phyloP scores from a whole-genome alignment of 2,329 filamentous ascomycete genomes.

The Microcyclospora tardicrescens region DNA sequence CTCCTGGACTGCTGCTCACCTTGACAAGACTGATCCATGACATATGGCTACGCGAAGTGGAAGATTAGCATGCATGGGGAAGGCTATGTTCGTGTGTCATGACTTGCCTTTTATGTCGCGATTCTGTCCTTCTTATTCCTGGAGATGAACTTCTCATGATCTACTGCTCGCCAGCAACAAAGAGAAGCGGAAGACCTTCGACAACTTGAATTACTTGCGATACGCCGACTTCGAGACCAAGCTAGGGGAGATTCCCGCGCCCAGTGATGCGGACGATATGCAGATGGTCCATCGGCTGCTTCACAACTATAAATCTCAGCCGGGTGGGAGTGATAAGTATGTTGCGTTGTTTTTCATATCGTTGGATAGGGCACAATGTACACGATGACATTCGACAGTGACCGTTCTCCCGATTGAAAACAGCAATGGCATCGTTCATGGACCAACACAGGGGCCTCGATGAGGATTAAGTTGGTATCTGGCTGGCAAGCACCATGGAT shows the following conservation, averaged over 20 bases:
- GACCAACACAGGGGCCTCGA: neutral
- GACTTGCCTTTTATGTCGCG: too few relatives aligned
- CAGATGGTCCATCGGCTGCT: too few relatives aligned
- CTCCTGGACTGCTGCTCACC: too few relatives aligned
- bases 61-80: too few relatives aligned
- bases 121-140: too few relatives aligned
- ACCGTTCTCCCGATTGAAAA: slow-evolving; percentile 1
- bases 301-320: too few relatives aligned
- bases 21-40: too few relatives aligned
- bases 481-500: slow-evolving; percentile 1
- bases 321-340: too few relatives aligned
- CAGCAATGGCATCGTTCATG: slow-evolving; percentile 1
- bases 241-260: neutral
- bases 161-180: neutral
- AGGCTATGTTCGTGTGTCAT: too few relatives aligned
- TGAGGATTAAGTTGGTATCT: slow-evolving; percentile 1
- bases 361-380: neutral
- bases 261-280: neutral
- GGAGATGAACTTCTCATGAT: too few relatives aligned
- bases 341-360: slow-evolving; percentile 1
- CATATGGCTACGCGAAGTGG: too few relatives aligned
- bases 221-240: neutral
- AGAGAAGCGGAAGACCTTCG: neutral
- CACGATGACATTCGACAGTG: neutral
- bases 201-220: neutral